Conservation (phyloP, 1,284 basidiomycete species). For the Leccinum angustisporum region DNA sequence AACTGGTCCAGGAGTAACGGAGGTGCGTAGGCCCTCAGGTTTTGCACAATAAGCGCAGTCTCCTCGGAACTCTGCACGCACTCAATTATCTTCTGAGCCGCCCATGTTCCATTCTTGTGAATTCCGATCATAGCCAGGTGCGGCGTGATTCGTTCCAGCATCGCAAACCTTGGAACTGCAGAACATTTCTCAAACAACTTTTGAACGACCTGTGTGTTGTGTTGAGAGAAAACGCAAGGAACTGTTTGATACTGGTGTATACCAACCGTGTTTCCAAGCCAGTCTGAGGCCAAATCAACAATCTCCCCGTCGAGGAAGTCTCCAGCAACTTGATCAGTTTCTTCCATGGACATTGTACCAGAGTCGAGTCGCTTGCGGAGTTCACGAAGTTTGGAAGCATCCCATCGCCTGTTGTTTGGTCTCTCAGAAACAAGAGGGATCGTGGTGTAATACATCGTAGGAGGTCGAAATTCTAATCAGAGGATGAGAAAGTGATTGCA, state of each 20-base stretch:
- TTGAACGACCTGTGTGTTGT: constrained; percentile 72
- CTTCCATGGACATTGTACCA: constrained; percentile 78
- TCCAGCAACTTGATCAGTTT: constrained; percentile 86
- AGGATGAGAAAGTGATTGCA: constrained; percentile 8
- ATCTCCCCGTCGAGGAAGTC: constrained; percentile 91
- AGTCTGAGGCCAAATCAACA: constrained; percentile 95
- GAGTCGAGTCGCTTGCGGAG: constrained; percentile 83
- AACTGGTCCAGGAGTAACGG: constrained; percentile 94
- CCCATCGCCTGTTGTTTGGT: constrained; percentile 84
- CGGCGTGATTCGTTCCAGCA: constrained; percentile 93
- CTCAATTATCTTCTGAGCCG: constrained; percentile 98
- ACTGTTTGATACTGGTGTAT: background rate
- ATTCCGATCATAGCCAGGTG: constrained; percentile 97
- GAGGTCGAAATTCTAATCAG: constrained; percentile 73
- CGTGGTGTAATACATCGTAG: constrained; percentile 91
- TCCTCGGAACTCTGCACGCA: constrained; percentile 91
- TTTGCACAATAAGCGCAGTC: constrained; percentile 79
- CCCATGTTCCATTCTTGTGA: constrained; percentile 99
- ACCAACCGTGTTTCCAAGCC: constrained; percentile 95
- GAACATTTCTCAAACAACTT: constrained; percentile 94
- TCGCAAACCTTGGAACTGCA: constrained; percentile 72
- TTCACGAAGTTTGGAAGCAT: constrained; percentile 92
- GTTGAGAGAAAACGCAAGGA: constrained; percentile 17
- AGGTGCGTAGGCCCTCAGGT: constrained; percentile 89
- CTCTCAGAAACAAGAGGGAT: constrained; percentile 87